Percentiles rank a stretch among this genome's conserved stretches.
phyloP scores from a whole-genome alignment of 2,329 filamentous ascomycete genomes.

The Pseudodiploospora longispora region DNA sequence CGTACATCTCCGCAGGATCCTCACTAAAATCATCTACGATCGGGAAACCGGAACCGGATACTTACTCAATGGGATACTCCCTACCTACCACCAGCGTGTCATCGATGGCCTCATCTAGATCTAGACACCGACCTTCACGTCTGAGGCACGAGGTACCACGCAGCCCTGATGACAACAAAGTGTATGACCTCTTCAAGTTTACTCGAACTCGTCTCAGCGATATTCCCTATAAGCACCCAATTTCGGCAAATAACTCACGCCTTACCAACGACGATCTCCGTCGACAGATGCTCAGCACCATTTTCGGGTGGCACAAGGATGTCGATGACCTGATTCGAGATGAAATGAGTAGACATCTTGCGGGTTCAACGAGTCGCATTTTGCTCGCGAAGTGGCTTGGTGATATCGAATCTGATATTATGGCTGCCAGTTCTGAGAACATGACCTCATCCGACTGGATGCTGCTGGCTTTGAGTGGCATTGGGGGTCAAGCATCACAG shows the following conservation, averaged over 20 bases:
- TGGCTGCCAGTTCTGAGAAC: conserved; percentile 72
- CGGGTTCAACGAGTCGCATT: conserved; percentile 69
- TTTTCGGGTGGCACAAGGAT: conserved; percentile 92
- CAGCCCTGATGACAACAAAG: conserved; percentile 64
- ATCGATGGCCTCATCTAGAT: conserved; percentile 41
- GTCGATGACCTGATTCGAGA: conserved; percentile 74
- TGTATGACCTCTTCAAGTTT: conserved; percentile 78
- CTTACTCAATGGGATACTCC: conserved; percentile 42
- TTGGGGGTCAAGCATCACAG: conserved; percentile 66
- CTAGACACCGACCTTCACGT: conserved; percentile 52
- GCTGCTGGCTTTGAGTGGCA: conserved; percentile 82
- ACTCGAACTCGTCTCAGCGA: conserved; percentile 74
- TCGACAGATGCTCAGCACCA: conserved; percentile 81
- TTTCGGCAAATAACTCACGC: conserved; percentile 46
- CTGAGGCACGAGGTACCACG: conserved; percentile 72
- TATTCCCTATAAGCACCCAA: conserved; percentile 68
- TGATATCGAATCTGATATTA: conserved; percentile 71
- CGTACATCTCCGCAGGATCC: conserved; percentile 57
- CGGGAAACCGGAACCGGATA: conserved; percentile 35
- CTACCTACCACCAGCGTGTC: conserved; percentile 26
- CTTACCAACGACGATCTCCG: conserved; percentile 74
- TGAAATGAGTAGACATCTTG: conserved; percentile 67
- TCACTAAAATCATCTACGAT: conserved; percentile 34
- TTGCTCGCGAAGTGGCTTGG: conserved; percentile 90
- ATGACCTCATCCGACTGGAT: conserved; percentile 97